Conservation (phyloP, 2,329 filamentous ascomycete species). For the Scytalidium lignicola region DNA sequence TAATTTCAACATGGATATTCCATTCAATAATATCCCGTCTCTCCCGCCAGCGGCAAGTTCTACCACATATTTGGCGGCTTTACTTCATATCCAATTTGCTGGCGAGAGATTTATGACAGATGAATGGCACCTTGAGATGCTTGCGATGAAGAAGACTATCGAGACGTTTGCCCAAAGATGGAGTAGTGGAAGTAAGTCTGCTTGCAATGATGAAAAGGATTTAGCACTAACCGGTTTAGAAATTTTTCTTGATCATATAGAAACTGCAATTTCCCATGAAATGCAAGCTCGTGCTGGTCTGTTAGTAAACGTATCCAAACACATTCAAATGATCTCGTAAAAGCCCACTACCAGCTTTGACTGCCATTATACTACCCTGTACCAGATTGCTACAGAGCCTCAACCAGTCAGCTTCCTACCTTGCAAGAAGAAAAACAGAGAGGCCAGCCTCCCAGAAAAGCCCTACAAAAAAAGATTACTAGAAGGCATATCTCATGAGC, state of each 20-base stretch:
- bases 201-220: background rate
- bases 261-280: background rate
- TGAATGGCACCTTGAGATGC: constrained; percentile 15
- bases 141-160: constrained; percentile 12
- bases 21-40: constrained; percentile 14
- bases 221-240: background rate
- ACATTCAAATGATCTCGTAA: too few relatives aligned
- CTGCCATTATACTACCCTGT: too few relatives aligned
- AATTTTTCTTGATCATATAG: background rate
- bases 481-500: too few relatives aligned
- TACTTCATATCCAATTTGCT: constrained; percentile 17
- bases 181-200: constrained; percentile 16
- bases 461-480: too few relatives aligned
- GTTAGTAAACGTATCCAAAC: background rate
- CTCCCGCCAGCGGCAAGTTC: constrained; percentile 17
- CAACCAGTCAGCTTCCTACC: too few relatives aligned
- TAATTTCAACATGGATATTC: constrained; percentile 15
- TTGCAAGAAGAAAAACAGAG: too few relatives aligned
- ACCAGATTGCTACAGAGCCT: too few relatives aligned
- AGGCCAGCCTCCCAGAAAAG: too few relatives aligned
- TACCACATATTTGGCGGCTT: constrained; percentile 12
- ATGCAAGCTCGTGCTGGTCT: background rate
- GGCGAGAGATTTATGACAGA: constrained; percentile 11
- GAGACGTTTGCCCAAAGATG: constrained; percentile 15
- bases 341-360: too few relatives aligned